Evolutionary conservation across 805 yeast genomes (phyloP).

Genomic region (Jamesozyma spencerorum): DNA sequence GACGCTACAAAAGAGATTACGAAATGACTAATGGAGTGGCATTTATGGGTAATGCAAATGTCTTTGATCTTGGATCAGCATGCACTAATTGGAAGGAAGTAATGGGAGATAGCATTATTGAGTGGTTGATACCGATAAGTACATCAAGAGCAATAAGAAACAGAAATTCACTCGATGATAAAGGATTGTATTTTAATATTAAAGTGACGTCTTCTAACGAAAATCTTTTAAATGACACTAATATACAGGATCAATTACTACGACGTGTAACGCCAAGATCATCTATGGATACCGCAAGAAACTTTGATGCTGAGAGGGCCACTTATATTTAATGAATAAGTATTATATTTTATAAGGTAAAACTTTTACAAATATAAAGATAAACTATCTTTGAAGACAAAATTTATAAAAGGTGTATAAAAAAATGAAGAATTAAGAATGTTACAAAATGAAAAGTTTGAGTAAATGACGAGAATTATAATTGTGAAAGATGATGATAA

Average conservation of each 20-base stretch:
- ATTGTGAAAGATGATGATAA: no score
- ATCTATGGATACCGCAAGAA: conserved; percentile 13
- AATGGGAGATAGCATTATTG: conserved; percentile 59
- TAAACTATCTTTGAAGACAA: no score
- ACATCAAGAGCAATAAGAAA: conserved; percentile 17
- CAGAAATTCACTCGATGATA: conserved; percentile 27
- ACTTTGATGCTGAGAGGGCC: no score
- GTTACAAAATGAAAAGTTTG: no score
- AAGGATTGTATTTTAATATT: conserved; percentile 43
- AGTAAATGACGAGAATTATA: no score
- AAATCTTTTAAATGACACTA: conserved; percentile 30
- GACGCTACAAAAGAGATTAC: conserved; percentile 37
- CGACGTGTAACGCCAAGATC: conserved; percentile 27
- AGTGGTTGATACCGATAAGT: conserved; percentile 64
- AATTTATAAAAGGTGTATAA: no score
- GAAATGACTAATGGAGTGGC: conserved; percentile 28
- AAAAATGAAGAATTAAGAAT: no score
- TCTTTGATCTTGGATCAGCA: conserved; percentile 62
- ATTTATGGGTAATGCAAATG: conserved; percentile 38
- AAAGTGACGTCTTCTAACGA: conserved; percentile 31
- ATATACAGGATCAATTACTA: conserved; percentile 23
- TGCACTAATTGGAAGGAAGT: conserved; percentile 52
- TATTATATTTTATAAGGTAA: no score
- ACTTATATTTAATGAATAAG: no score
- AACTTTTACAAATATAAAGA: no score